These are phyloP conservation scores for Plasmodium chabaudi DNA, from an alignment of 169 alveolate species.

Conservation along the genomic window DNA sequence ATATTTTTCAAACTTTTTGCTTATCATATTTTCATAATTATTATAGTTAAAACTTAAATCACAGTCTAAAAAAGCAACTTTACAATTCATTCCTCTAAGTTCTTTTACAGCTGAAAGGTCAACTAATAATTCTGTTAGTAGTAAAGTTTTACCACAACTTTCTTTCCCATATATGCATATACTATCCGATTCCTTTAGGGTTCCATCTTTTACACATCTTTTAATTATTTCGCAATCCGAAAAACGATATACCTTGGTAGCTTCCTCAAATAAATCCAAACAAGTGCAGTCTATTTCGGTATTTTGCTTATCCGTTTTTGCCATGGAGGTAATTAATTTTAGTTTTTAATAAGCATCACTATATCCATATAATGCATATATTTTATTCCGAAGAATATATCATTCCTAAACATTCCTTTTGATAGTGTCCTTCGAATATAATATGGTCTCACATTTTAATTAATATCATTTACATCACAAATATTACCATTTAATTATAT, in stretches of 20 bases:
- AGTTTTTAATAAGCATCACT: background rate
- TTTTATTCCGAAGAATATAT: too few relatives aligned
- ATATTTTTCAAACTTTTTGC: slow-evolving; percentile 30
- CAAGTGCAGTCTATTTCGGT: slow-evolving; percentile 64
- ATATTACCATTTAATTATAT: too few relatives aligned
- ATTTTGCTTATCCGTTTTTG: slow-evolving; percentile 17
- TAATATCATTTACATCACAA: too few relatives aligned
- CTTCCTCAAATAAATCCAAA: slow-evolving; percentile 57
- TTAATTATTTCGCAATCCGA: slow-evolving; percentile 52
- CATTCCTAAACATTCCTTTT: too few relatives aligned
- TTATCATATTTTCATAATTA: slow-evolving; percentile 55
- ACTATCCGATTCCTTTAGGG: slow-evolving; percentile 49
- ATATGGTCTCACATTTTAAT: too few relatives aligned
- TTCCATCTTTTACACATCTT: slow-evolving; percentile 57
- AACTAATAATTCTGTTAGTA: slow-evolving; percentile 58
- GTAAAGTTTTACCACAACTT: slow-evolving; percentile 60
- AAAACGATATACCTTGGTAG: slow-evolving; percentile 15
- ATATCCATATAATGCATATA: background rate
- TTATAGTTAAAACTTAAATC: slow-evolving; percentile 60
- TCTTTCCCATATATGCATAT: slow-evolving; percentile 75
- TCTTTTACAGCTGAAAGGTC: slow-evolving; percentile 73
- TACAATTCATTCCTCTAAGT: slow-evolving; percentile 64
- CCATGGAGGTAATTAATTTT: slow-evolving; percentile 28
- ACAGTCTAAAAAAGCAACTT: slow-evolving; percentile 64
- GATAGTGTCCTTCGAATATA: too few relatives aligned